Conservation (phyloP, 1,139 yeast genomes). For the Blastobotrys illinoisensis region DNA sequence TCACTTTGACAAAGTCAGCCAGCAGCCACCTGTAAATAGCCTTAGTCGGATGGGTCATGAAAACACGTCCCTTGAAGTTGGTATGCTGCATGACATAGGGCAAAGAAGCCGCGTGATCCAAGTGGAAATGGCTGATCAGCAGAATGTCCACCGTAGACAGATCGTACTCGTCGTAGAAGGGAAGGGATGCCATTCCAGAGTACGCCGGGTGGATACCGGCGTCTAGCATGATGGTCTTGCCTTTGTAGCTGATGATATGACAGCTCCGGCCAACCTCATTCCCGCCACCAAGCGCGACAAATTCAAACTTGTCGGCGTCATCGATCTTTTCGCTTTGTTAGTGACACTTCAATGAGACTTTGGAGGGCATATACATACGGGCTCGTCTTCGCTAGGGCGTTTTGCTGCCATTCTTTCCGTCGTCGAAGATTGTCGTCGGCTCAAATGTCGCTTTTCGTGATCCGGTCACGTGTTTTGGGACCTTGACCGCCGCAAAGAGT, state of each 20-base stretch:
- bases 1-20: slow-evolving; percentile 90
- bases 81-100: slow-evolving; percentile 99
- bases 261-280: slow-evolving; percentile 97
- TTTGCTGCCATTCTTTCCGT: slow-evolving; percentile 15
- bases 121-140: slow-evolving; percentile 88
- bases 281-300: slow-evolving; percentile 98
- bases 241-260: slow-evolving; percentile 85
- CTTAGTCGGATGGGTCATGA: slow-evolving; percentile 98
- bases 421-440: neutral
- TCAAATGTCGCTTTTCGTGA: neutral
- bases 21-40: slow-evolving; percentile 94
- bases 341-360: no score
- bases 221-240: slow-evolving; percentile 94
- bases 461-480: neutral
- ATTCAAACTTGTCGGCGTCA: slow-evolving; percentile 44
- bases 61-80: slow-evolving; percentile 87
- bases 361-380: slow-evolving; percentile 9
- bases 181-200: slow-evolving; percentile 83
- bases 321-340: slow-evolving; percentile 10
- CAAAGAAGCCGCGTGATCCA: slow-evolving; percentile 95
- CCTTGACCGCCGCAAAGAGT: no score
- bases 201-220: slow-evolving; percentile 98
- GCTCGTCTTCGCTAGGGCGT: slow-evolving; percentile 16
- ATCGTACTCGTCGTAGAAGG: slow-evolving; percentile 93
- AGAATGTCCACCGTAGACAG: slow-evolving; percentile 79